Conservation (phyloP, 768 basidiomycete species). For the Boletus vinaceobasis region DNA sequence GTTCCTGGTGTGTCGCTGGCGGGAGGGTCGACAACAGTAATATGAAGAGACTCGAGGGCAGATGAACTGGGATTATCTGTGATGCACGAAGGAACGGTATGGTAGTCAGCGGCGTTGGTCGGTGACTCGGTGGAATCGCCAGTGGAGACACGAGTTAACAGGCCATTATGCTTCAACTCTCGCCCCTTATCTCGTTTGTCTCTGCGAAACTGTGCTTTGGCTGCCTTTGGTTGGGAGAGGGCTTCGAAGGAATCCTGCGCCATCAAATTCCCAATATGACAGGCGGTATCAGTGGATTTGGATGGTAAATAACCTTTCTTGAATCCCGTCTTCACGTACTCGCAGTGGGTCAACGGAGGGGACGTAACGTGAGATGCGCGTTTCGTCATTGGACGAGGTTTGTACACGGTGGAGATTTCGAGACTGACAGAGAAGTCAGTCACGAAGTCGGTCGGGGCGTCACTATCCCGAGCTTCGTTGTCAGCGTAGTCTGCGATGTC, state of each 20-base stretch:
- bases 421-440: conserved; percentile 47
- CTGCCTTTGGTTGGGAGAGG: conserved; percentile 10
- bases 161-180: conserved; percentile 39
- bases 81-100: not conserved
- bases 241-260: not conserved
- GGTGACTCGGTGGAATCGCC: not conserved
- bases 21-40: conserved; percentile 24
- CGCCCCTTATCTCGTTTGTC: conserved; percentile 49
- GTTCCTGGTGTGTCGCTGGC: not conserved
- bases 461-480: conserved; percentile 18
- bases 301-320: conserved; percentile 25
- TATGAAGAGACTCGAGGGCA: conserved; percentile 34
- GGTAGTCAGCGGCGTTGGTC: not conserved
- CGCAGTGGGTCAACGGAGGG: conserved; percentile 9
- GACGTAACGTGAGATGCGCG: conserved; percentile 33
- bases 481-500: conserved; percentile 34
- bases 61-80: conserved; percentile 10
- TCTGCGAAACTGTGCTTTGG: conserved; percentile 39
- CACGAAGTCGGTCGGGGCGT: not conserved
- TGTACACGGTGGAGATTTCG: conserved; percentile 69
- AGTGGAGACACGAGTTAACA: conserved; percentile 19
- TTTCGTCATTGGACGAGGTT: conserved; percentile 63
- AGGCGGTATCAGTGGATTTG: not conserved
- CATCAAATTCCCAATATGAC: not conserved
- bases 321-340: conserved; percentile 20